These are phyloP conservation scores for Exophiala sideris DNA, from an alignment of 2,329 filamentous ascomycete species.

Conservation along the genomic window DNA sequence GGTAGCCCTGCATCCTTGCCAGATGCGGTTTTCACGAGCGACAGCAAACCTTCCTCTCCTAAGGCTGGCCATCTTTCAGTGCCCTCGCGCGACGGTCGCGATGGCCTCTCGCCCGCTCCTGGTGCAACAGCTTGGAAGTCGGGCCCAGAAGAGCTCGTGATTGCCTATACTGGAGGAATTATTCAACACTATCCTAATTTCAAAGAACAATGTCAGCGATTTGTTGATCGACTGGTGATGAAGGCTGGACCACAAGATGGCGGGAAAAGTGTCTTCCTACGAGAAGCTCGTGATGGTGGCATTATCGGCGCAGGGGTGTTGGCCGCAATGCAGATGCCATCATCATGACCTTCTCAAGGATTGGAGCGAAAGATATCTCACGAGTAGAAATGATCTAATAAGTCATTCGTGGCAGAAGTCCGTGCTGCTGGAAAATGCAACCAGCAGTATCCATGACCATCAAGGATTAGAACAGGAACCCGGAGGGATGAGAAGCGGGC, in stretches of 20 bases:
- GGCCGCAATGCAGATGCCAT: conserved; percentile 44
- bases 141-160: conserved; percentile 60
- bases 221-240: conserved; percentile 58
- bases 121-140: conserved; percentile 27
- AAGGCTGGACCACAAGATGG: conserved; percentile 44
- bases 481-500: no score
- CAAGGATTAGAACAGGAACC: no score
- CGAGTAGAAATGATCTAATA: no score
- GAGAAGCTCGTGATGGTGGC: conserved; percentile 53
- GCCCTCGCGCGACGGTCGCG: conserved; percentile 6
- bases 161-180: conserved; percentile 76
- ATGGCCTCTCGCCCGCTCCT: conserved; percentile 26
- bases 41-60: conserved; percentile 22
- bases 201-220: conserved; percentile 64
- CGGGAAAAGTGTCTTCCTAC: conserved; percentile 49
- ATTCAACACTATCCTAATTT: conserved; percentile 78
- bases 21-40: conserved; percentile 13
- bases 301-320: conserved; percentile 55
- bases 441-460: no score
- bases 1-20: conserved; percentile 15
- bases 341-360: neutral
- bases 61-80: conserved; percentile 11
- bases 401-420: no score
- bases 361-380: no score
- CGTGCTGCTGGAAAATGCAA: no score